Evolutionary conservation across 768 basidiomycete species (phyloP).

Genomic region (Dioszegia crocea): DNA sequence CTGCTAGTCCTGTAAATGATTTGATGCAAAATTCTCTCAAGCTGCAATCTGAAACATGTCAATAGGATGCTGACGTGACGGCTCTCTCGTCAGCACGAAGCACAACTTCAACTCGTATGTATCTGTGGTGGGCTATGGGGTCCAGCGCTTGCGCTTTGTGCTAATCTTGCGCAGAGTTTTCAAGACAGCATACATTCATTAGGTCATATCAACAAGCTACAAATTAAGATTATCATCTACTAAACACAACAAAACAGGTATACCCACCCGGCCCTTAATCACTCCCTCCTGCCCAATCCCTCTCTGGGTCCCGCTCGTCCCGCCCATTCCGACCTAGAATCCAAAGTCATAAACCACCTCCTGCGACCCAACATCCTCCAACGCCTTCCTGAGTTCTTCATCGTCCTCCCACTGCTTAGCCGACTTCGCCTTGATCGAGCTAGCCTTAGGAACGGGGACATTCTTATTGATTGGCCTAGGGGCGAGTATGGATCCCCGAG

Average conservation of each 20-base stretch:
- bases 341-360: conserved; percentile 5
- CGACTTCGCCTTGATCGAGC: neutral
- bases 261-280: neutral
- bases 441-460: neutral
- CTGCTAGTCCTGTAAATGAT: too few species aligned
- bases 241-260: neutral
- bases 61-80: neutral
- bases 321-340: neutral
- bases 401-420: neutral
- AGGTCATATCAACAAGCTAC: neutral
- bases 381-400: neutral
- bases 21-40: neutral
- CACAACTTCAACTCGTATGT: too few species aligned
- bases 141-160: too few species aligned
- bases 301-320: too few species aligned
- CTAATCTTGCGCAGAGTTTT: too few species aligned
- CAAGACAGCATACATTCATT: too few species aligned
- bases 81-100: neutral
- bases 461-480: neutral
- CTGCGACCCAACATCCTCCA: neutral
- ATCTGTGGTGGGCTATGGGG: too few species aligned
- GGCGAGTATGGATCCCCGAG: neutral
- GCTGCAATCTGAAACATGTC: neutral
- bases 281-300: neutral
- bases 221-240: neutral